These are phyloP conservation scores for Dactylonectria estremocensis DNA, from an alignment of 2,329 filamentous ascomycete genomes.

Conservation along the genomic window DNA sequence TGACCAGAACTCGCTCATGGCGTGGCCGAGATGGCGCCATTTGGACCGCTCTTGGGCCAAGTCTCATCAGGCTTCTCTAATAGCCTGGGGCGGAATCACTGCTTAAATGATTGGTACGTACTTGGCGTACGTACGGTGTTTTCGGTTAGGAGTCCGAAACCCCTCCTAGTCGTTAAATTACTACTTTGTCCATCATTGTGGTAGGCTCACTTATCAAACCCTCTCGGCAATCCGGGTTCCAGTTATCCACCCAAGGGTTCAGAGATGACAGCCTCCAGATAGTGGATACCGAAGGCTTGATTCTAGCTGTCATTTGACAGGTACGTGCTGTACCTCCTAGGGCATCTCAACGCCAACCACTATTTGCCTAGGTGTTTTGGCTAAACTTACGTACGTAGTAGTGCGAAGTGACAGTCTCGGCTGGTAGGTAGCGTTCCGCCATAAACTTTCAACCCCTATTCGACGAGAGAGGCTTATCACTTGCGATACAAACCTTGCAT, in stretches of 20 bases:
- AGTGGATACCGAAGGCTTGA: slow-evolving; percentile 9
- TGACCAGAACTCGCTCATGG: background rate
- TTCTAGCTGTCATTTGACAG: background rate
- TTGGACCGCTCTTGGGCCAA: slow-evolving; percentile 15
- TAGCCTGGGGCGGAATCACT: background rate
- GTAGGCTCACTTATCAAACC: slow-evolving; percentile 4
- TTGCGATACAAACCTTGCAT: no score
- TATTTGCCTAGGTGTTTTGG: background rate
- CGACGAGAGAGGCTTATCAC: no score
- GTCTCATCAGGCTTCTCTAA: slow-evolving; percentile 1
- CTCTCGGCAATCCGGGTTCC: background rate
- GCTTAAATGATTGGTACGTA: background rate
- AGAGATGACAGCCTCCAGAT: background rate
- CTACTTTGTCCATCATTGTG: slow-evolving; percentile 8
- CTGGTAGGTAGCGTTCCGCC: background rate
- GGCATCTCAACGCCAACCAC: background rate
- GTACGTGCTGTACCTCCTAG: background rate
- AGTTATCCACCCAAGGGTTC: slow-evolving; percentile 2
- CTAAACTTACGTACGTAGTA: no score
- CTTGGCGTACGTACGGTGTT: background rate
- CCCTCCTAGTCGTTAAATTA: background rate
- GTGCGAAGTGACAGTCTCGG: background rate
- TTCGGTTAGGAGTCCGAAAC: background rate
- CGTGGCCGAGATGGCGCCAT: slow-evolving; percentile 42
- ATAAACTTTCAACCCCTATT: background rate